Evolutionary conservation across 2,329 filamentous ascomycete species (phyloP).

Genomic region (Penicillium rolfsii): DNA sequence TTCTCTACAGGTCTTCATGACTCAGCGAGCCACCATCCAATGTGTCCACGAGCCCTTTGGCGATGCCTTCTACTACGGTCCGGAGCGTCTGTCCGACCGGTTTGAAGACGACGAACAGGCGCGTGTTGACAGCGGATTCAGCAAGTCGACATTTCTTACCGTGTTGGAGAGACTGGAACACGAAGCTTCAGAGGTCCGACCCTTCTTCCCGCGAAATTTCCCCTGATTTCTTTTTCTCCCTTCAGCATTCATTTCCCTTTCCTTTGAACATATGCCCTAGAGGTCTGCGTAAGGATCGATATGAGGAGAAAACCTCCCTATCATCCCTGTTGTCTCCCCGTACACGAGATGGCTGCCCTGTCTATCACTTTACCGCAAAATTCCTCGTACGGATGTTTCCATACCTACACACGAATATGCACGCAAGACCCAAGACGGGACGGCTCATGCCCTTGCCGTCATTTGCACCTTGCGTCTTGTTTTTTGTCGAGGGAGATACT

Average conservation of each 20-base stretch:
- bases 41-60: slow-evolving; percentile 96
- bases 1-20: slow-evolving; percentile 83
- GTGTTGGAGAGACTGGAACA: slow-evolving; percentile 76
- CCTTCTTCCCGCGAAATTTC: slow-evolving; percentile 33
- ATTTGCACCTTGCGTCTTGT: slow-evolving; percentile 8
- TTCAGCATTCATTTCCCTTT: slow-evolving; percentile 17
- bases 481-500: slow-evolving; percentile 37
- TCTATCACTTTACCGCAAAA: neutral
- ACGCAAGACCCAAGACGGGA: slow-evolving; percentile 1
- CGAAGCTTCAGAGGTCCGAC: slow-evolving; percentile 72
- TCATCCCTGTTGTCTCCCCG: neutral
- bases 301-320: neutral
- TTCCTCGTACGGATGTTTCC: neutral
- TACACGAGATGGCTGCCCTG: neutral
- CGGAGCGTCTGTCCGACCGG: slow-evolving; percentile 79
- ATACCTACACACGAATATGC: neutral
- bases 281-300: slow-evolving; percentile 8
- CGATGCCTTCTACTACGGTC: slow-evolving; percentile 94
- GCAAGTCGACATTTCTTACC: slow-evolving; percentile 54
- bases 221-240: slow-evolving; percentile 27
- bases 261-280: neutral
- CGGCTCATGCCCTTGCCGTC: neutral
- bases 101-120: slow-evolving; percentile 70
- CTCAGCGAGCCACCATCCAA: slow-evolving; percentile 75
- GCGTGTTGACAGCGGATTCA: slow-evolving; percentile 49